These are phyloP conservation scores for Boletus rex-veris DNA, from an alignment of 768 basidiomycete species.

Conservation along the genomic window DNA sequence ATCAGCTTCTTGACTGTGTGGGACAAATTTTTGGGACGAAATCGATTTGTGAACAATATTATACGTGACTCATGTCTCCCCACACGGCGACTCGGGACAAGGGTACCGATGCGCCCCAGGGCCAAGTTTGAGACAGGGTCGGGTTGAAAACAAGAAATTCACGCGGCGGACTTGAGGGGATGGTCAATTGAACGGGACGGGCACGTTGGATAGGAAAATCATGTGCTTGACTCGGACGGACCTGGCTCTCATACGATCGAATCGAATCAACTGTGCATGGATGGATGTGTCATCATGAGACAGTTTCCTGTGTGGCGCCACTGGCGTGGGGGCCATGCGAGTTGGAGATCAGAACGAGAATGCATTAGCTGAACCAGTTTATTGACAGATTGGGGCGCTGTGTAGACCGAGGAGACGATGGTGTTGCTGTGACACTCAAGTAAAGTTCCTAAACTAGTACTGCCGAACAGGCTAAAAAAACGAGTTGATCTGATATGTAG, in stretches of 20 bases:
- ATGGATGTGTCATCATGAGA: conserved; percentile 21
- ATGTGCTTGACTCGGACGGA: background rate
- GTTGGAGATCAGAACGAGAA: conserved; percentile 13
- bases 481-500: conserved; percentile 17
- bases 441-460: conserved; percentile 15
- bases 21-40: conserved; percentile 9
- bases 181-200: conserved; percentile 10
- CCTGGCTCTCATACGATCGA: conserved; percentile 1
- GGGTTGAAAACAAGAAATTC: conserved; percentile 8
- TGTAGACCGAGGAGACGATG: conserved; percentile 15
- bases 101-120: background rate
- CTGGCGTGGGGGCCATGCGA: conserved; percentile 19
- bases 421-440: conserved; percentile 11
- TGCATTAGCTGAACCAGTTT: conserved; percentile 8
- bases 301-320: conserved; percentile 11
- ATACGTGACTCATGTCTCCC: conserved; percentile 21
- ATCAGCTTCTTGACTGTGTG: conserved; percentile 7
- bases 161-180: conserved; percentile 17
- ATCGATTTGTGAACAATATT: conserved; percentile 5
- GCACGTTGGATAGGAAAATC: conserved; percentile 6
- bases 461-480: conserved; percentile 22
- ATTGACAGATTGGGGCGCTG: conserved; percentile 18
- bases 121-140: conserved; percentile 16
- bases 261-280: background rate
- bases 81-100: conserved; percentile 20